Base-by-base conservation (phyloP, 139 green algal species). In the Volvox reticuliferus region DNA sequence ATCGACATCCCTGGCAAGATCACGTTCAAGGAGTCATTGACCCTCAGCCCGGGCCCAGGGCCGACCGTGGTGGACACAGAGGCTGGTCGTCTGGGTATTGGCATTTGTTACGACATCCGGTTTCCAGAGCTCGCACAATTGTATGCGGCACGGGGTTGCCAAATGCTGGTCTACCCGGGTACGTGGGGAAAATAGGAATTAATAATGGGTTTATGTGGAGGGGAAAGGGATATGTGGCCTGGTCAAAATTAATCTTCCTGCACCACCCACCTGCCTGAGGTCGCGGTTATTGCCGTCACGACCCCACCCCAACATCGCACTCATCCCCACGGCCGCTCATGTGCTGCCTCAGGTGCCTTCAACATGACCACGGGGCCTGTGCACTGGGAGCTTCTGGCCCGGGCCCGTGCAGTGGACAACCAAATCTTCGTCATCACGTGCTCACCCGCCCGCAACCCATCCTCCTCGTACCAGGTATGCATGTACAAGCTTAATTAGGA, bases 1-100 rank as follows among this genome's bases (percentile, higher is more conserved):
- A 99, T 99, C 35, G 97, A 99, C 95, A 99, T 99, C 63, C 98
- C 98, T 1, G 98, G 98, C 37, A 98, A 99, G 88, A 98, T 99
- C 83, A 98, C 96, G 0, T 99, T 99, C 95, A 98, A 97, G 90
- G 98, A 99, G 94, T 98, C 95, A 3, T 92, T 98, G 30, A 99
- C 97, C 20, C 93, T 99, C 28, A 97, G 95, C 5, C 90, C 94
- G 6, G 98, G 98, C 13, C 80, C 96, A 35, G 89, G 36, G 0
- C 89, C 94, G 36, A 98, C 97, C 0, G 95, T 99, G 14, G 94
- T 99, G 20, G 96, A 99, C 88, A 99, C 98, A 33, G 91, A 94
- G n/a, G 94, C 95, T n/a, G 96, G 96, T 12, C 92, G 96, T 21
- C 87, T 99, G 67, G 98, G 97, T 0, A 91, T 99, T 0, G 98